Conservation (phyloP, 1,139 yeast genomes). For the Pichia sp. region DNA sequence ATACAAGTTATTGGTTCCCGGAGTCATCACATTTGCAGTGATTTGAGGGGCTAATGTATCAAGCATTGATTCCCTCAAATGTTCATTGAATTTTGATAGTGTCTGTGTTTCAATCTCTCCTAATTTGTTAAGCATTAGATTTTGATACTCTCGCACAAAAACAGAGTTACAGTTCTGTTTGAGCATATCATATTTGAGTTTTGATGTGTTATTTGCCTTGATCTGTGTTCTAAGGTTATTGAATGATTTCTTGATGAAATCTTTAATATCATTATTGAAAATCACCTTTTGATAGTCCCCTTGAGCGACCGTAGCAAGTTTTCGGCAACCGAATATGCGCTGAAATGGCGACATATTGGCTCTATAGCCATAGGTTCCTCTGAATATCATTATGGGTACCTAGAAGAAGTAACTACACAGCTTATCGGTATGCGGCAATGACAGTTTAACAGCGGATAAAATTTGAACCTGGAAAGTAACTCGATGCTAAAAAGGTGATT, state of each 20-base stretch:
- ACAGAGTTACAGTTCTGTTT: slow-evolving; percentile 6
- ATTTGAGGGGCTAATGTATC: slow-evolving; percentile 3
- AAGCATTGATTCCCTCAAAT: slow-evolving; percentile 1
- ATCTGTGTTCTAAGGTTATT: slow-evolving; percentile 10
- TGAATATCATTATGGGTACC: too few species aligned
- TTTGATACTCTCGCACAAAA: slow-evolving; percentile 9
- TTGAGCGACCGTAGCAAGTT: slow-evolving; percentile 3
- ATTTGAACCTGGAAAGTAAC: too few species aligned
- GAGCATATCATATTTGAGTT: slow-evolving; percentile 10
- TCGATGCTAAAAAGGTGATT: too few species aligned
- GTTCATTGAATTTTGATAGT: slow-evolving; percentile 7
- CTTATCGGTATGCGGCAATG: too few species aligned
- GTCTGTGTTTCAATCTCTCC: slow-evolving; percentile 8
- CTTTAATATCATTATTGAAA: slow-evolving; percentile 9
- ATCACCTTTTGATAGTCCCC: neutral
- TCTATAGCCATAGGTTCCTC: too few species aligned
- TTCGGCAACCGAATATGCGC: neutral
- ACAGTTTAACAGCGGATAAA: too few species aligned
- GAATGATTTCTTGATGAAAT: slow-evolving; percentile 10
- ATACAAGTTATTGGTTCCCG: slow-evolving; percentile 3
- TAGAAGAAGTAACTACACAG: too few species aligned
- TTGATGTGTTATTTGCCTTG: slow-evolving; percentile 1
- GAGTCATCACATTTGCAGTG: slow-evolving; percentile 4
- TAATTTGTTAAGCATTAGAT: slow-evolving; percentile 4
- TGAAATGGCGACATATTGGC: too few species aligned